Percentiles rank a stretch among this genome's conserved stretches.
These are phyloP conservation scores for Lichtheimia corymbifera DNA, from an alignment of 371 early-diverging fungal genomes.

Conservation along the genomic window DNA sequence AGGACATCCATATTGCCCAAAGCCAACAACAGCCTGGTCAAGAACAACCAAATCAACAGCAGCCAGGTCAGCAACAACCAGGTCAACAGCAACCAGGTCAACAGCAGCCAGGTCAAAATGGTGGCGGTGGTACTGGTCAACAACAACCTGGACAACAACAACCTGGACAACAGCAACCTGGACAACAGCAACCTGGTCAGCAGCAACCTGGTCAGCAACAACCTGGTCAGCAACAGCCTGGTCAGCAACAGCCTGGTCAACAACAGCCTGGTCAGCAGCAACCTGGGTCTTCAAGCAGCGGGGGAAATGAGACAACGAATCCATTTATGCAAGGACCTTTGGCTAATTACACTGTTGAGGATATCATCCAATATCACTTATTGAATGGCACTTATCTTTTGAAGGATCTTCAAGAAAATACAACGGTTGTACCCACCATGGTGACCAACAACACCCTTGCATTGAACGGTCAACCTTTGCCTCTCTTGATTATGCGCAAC, in stretches of 20 bases:
- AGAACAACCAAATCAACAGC: constrained; percentile 4
- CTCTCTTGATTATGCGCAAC: constrained; percentile 30
- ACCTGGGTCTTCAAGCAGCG: not conserved
- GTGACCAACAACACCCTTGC: constrained; percentile 29
- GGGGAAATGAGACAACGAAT: constrained; percentile 3
- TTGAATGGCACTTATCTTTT: constrained; percentile 26
- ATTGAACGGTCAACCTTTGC: constrained; percentile 21
- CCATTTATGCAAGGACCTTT: constrained; percentile 14
- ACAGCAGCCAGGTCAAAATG: not conserved
- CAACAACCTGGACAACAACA: not conserved
- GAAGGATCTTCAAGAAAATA: constrained; percentile 14
- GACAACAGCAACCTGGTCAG: not conserved
- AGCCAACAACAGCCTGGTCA: not conserved
- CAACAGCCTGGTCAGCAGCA: not conserved
- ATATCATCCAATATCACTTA: constrained; percentile 38
- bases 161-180: not conserved
- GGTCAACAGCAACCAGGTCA: constrained; percentile 4
- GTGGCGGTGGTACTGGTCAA: not conserved
- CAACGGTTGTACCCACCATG: constrained; percentile 22
- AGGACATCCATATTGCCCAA: no score
- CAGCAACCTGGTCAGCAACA: not conserved
- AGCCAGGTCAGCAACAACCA: constrained; percentile 1
- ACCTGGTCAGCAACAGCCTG: not conserved
- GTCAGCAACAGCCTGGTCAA: not conserved
- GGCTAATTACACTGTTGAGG: constrained; percentile 19